Base-by-base conservation (phyloP, 2,329 filamentous ascomycete species). In the Trichoderma aggressivum region DNA sequence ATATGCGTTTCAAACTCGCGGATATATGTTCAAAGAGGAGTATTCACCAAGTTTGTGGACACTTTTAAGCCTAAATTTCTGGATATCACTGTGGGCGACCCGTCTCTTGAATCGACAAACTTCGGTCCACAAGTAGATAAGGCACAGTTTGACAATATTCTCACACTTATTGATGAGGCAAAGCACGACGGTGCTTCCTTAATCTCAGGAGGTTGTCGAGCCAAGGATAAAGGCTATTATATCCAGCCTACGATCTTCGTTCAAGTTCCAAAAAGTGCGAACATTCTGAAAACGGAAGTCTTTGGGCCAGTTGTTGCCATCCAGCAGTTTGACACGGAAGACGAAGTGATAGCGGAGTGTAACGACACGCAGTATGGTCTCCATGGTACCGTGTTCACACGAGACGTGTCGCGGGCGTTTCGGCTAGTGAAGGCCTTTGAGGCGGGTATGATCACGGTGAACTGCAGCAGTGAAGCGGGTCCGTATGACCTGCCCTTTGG, bases 101-200 rank as follows among this genome's bases (percentile, higher is more conserved):
- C 78, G 2, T 71, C 76, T n/a, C 12, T 75, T 1, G 24, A 53
- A 1, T 72, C 74, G 3, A 91, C 77, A 0, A 71, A 71, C 30
- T 77, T 77, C 26, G 77, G 77, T 2, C 78, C 78, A 2, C 74
- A 78, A 75, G 88, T 91, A 61, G 89, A 87, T n/a, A 87, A 88
- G 77, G 79, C 83, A 24, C 90, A 92, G 76, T 89, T 88, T 75
- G 88, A 91, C 53, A 83, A 87, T 18, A 86, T 93, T 3, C 82
- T 92, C 18, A 84, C 84, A 4, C 90, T 90, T 79, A 87, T 93
- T 58, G 3, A 62, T 0, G 71, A 72, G 2, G 75, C 75, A 1
- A 75, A 76, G 2, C 34, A 65, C 0, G 72, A 74, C 1, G 76
- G 75, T 10, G 69, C 73, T 5, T 55, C 73, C 2, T n/a, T 76